A percentile compares a stretch with the other conserved stretches of the same genome.
Evolutionary conservation across 2,329 filamentous ascomycete genomes (phyloP).

Genomic region (Lizonia empirigonia): DNA sequence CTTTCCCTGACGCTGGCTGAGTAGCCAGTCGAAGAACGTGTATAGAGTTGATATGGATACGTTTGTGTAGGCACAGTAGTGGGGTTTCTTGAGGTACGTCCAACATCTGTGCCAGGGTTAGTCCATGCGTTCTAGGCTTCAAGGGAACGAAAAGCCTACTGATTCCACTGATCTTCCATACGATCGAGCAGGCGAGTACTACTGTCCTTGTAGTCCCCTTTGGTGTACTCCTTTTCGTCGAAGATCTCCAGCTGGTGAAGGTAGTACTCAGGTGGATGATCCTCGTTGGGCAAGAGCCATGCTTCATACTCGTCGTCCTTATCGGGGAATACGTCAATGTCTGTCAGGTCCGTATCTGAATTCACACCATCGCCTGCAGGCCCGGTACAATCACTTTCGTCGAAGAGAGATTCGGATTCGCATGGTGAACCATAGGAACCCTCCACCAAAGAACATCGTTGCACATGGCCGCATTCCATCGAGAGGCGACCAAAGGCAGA

Average conservation of each 20-base stretch:
- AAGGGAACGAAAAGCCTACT: constrained; percentile 18
- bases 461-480: constrained; percentile 10
- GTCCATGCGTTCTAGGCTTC: constrained; percentile 11
- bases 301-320: constrained; percentile 4
- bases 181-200: constrained; percentile 22
- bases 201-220: constrained; percentile 28
- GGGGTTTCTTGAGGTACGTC: constrained; percentile 15
- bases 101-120: constrained; percentile 19
- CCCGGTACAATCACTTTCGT: constrained; percentile 17
- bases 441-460: constrained; percentile 8
- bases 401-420: too few relatives aligned
- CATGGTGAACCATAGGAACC: too few relatives aligned
- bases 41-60: constrained; percentile 20
- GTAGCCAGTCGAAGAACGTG: too few relatives aligned
- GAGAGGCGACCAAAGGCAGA: constrained; percentile 1
- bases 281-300: constrained; percentile 15
- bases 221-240: constrained; percentile 21
- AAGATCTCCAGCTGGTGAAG: constrained; percentile 18
- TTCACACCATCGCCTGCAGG: constrained; percentile 15
- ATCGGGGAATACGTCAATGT: constrained; percentile 8
- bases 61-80: constrained; percentile 7
- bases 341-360: constrained; percentile 18
- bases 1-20: too few relatives aligned
- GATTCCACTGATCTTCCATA: constrained; percentile 27
- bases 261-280: too few relatives aligned